phyloP scores from a whole-genome alignment of 2,329 filamentous ascomycete genomes.

The Penicillium rolfsii region DNA sequence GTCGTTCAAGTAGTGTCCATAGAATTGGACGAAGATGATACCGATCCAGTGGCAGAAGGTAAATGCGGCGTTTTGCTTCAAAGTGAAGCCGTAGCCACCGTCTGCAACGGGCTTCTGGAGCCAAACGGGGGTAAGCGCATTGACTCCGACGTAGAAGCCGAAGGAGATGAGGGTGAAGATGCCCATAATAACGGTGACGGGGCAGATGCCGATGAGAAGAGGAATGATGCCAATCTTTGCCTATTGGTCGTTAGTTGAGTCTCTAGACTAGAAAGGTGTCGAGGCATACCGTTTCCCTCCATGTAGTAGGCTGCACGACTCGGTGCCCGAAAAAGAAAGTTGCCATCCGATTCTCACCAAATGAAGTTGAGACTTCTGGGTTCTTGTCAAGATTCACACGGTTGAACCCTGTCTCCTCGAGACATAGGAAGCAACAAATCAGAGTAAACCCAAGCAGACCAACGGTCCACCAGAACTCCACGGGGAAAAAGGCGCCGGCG shows the following conservation, averaged over 20 bases:
- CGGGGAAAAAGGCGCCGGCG: constrained; percentile 39
- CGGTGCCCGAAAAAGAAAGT: constrained; percentile 34
- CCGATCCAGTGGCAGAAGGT: constrained; percentile 50
- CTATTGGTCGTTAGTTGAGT: constrained; percentile 13
- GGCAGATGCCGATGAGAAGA: constrained; percentile 38
- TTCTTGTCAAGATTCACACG: constrained; percentile 27
- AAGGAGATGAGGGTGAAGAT: constrained; percentile 44
- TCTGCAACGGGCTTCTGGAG: constrained; percentile 42
- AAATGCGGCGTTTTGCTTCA: constrained; percentile 46
- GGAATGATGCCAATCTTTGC: constrained; percentile 28
- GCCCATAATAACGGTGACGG: constrained; percentile 45
- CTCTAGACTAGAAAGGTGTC: not conserved
- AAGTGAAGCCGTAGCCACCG: constrained; percentile 50
- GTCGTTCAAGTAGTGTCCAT: constrained; percentile 46
- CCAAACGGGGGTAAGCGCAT: constrained; percentile 43
- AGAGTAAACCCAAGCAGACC: constrained; percentile 40
- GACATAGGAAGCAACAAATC: constrained; percentile 42
- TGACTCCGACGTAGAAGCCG: constrained; percentile 41
- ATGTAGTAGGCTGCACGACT: constrained; percentile 29
- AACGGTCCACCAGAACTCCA: constrained; percentile 52
- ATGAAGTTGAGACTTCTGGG: constrained; percentile 20
- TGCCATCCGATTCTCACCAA: constrained; percentile 30
- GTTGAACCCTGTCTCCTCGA: constrained; percentile 47
- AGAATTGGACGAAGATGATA: constrained; percentile 41
- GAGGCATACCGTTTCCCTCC: constrained; percentile 28